A percentile compares a stretch with the other conserved stretches of the same genome.
Conservation (phyloP, 2,329 filamentous ascomycete species). For the Pezicula radicicola region DNA sequence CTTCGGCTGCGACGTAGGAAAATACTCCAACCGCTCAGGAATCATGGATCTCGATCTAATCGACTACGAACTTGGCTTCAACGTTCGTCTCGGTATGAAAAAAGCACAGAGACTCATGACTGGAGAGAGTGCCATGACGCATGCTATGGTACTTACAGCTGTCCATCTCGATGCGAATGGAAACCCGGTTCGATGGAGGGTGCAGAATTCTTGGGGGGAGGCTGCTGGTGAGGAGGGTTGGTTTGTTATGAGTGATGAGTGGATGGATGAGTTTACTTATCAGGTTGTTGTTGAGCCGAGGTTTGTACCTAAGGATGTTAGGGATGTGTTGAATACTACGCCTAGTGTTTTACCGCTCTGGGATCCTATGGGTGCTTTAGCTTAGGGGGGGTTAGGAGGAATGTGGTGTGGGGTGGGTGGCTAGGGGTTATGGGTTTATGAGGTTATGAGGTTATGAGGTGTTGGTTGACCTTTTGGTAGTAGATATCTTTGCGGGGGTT, state of each 20-base stretch:
- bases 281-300: conserved; percentile 80
- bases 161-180: conserved; percentile 72
- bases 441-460: too few relatives aligned
- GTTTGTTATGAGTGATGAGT: conserved; percentile 84
- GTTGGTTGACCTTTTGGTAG: too few relatives aligned
- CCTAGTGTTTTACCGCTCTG: conserved; percentile 71
- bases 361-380: conserved; percentile 78
- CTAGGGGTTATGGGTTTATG: too few relatives aligned
- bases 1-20: conserved; percentile 85
- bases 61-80: conserved; percentile 83
- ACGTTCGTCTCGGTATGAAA: conserved; percentile 67
- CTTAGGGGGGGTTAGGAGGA: conserved; percentile 34
- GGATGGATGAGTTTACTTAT: conserved; percentile 80
- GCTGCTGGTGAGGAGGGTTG: conserved; percentile 72
- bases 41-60: conserved; percentile 79
- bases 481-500: too few relatives aligned
- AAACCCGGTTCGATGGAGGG: conserved; percentile 72
- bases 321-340: conserved; percentile 67
- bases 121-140: conserved; percentile 81
- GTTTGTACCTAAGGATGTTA: conserved; percentile 62
- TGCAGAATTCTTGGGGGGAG: conserved; percentile 83
- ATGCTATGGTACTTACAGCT: conserved; percentile 87
- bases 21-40: conserved; percentile 70
- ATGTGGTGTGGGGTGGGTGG: too few relatives aligned
- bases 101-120: conserved; percentile 74